phyloP scores from a whole-genome alignment of 2,329 filamentous ascomycete species.

The Pyricularia sp. region DNA sequence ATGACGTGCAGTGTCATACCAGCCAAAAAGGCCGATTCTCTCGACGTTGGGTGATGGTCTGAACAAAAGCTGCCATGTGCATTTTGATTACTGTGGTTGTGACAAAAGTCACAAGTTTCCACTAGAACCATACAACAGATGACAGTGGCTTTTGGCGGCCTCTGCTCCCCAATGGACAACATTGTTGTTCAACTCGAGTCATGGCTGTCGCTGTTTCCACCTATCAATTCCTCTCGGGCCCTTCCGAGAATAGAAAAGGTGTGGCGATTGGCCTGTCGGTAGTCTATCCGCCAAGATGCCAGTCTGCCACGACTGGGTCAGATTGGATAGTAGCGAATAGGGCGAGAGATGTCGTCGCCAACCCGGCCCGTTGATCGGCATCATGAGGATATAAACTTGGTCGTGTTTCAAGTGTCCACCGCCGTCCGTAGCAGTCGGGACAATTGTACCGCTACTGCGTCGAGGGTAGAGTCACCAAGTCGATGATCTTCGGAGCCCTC shows the following conservation, averaged over 20 bases:
- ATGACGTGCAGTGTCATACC: neutral
- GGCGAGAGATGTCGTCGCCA: neutral
- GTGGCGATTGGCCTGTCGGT: neutral
- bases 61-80: neutral
- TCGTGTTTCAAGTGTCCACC: neutral
- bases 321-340: neutral
- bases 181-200: neutral
- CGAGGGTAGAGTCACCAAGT: neutral
- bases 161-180: neutral
- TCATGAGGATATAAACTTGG: neutral
- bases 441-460: neutral
- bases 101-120: neutral
- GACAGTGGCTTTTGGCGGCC: neutral
- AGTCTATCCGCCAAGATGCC: neutral
- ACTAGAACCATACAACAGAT: neutral
- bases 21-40: neutral
- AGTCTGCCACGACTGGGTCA: neutral
- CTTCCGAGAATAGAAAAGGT: neutral
- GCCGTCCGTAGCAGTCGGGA: neutral
- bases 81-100: neutral
- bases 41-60: neutral
- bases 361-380: neutral
- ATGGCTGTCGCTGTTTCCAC: neutral
- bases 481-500: neutral
- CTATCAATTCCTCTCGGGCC: neutral